Evolutionary conservation across 192 early-diverging fungal species (phyloP).

Genomic region (Obelidium mucronatum): DNA sequence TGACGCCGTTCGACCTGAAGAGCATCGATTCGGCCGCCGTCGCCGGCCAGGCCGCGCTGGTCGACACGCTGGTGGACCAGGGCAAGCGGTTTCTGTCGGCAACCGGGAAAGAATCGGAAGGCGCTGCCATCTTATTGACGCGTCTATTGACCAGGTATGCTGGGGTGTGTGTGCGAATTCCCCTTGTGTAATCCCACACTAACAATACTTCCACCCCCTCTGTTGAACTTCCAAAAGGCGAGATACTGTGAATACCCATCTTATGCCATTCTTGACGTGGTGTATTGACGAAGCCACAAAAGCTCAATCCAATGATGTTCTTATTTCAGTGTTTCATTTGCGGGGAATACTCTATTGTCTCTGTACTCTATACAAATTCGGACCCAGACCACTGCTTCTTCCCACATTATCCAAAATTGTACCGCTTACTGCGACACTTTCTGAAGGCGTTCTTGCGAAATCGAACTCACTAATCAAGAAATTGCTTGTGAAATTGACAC

Average conservation of each 20-base stretch:
- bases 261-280: constrained; percentile 79
- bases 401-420: constrained; percentile 52
- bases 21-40: constrained; percentile 76
- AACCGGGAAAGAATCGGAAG: constrained; percentile 89
- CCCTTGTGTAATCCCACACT: too few relatives aligned
- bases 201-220: not conserved
- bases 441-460: constrained; percentile 45
- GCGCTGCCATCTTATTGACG: constrained; percentile 80
- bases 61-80: constrained; percentile 71
- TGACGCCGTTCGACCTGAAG: constrained; percentile 95
- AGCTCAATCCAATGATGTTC: not conserved
- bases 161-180: too few relatives aligned
- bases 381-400: constrained; percentile 67
- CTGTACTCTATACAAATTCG: constrained; percentile 73
- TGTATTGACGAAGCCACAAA: constrained; percentile 46
- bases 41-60: constrained; percentile 46
- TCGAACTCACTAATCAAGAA: constrained; percentile 82
- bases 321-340: not conserved
- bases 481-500: constrained; percentile 79
- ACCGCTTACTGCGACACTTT: constrained; percentile 31
- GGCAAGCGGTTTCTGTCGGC: constrained; percentile 72
- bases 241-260: constrained; percentile 69
- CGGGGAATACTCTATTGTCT: constrained; percentile 70
- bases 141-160: constrained; percentile 78
- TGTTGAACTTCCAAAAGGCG: constrained; percentile 50